Evolutionary conservation across 768 basidiomycete genomes (phyloP).

Genomic region (Melanogaster broomeanus): DNA sequence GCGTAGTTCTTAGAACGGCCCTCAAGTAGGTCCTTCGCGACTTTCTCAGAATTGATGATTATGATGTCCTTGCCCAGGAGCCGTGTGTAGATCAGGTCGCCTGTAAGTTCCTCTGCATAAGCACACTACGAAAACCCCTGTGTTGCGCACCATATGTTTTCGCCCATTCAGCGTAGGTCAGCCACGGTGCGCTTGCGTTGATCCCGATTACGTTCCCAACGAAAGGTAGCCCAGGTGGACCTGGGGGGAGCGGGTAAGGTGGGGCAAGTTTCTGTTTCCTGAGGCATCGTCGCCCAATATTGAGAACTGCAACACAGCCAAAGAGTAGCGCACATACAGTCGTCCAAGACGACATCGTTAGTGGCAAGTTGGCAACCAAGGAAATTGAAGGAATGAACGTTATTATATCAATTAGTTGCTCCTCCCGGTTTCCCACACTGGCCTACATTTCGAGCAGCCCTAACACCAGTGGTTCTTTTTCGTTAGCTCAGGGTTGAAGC

Average conservation of each 20-base stretch:
- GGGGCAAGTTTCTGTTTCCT: background rate
- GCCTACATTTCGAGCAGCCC: too few species aligned
- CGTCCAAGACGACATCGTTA: background rate
- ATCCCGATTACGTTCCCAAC: slow-evolving; percentile 40
- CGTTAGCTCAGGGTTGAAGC: too few species aligned
- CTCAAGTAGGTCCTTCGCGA: too few species aligned
- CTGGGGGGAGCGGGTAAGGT: slow-evolving; percentile 35
- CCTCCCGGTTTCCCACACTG: too few species aligned
- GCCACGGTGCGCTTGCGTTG: slow-evolving; percentile 34
- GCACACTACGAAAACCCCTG: background rate
- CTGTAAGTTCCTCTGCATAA: slow-evolving; percentile 18
- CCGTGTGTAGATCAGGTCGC: slow-evolving; percentile 50
- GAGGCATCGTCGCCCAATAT: slow-evolving; percentile 8
- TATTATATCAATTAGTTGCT: too few species aligned
- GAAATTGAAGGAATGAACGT: too few species aligned
- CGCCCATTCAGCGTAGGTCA: slow-evolving; percentile 40
- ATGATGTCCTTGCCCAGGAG: slow-evolving; percentile 46
- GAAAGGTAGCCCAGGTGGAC: slow-evolving; percentile 38
- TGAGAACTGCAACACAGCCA: slow-evolving; percentile 10
- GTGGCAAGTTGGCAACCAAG: too few species aligned
- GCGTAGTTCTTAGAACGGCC: slow-evolving; percentile 50
- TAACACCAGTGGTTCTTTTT: too few species aligned
- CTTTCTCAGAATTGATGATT: slow-evolving; percentile 46
- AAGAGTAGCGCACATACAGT: background rate
- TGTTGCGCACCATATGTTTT: slow-evolving; percentile 33